Base-by-base conservation (phyloP, 192 early-diverging fungal genomes). In the Backusella australiensis region DNA sequence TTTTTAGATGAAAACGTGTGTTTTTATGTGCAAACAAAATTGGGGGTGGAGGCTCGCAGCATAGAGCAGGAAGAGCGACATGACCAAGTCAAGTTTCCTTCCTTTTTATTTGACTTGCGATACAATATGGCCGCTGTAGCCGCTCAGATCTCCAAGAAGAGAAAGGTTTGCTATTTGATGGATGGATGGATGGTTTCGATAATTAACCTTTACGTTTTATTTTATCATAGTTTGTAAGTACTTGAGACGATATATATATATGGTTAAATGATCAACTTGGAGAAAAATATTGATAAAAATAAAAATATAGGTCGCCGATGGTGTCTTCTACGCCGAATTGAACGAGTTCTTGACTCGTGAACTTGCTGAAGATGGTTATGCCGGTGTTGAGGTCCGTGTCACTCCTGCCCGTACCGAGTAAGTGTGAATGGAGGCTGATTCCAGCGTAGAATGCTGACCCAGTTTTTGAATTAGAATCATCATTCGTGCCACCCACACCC, bases 281-380 rank as follows among this genome's bases (percentile, higher is more conserved):
- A 42, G 53, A 29, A 29, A 29, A 56, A 23, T 21, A 23, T 23
- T 8, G 53, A 7, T n/a, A 17, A 56, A 23, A 3, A 9, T 23
- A 6, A 11, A 56, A 23, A 23, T 12, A 26, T 56, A 73, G 71
- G 94, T 99, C 82, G 98, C 98, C 86, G 98, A 99, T 89, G 98
- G 98, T 94, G 96, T 99, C 71, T 99, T 99, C 91, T 98, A 96
- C 92, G 96, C 98, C 86, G 98, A 99, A 89, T 93, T 99, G 85
- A 99, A 99, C 93, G 96, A 97, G 89, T 97, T 97, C 92, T 94
- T 99, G 88, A 93, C 94, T 85, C 96, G 96, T 84, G 95, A 97
- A 89, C 91, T 99, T 79, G 93, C 95, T 81, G 90, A 91, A 85
- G 96, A 99, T 84, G 97, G 97, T 89, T 99, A 99, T 93, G 95